These are phyloP conservation scores for Tausonia pullulans DNA, from an alignment of 1,284 basidiomycete genomes.

Conservation along the genomic window DNA sequence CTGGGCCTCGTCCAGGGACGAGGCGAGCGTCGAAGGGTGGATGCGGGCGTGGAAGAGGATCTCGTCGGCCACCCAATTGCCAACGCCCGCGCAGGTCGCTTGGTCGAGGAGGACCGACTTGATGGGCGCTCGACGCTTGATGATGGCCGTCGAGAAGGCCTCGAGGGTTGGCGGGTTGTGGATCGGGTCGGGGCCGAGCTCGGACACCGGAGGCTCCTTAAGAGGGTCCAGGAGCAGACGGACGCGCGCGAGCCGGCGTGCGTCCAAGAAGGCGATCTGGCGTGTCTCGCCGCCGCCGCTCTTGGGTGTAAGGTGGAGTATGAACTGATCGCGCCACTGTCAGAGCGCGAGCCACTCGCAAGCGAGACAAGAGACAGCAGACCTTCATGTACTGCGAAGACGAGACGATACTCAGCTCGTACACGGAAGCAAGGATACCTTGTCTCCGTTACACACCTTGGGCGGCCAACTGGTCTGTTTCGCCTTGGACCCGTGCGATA, in stretches of 20 bases:
- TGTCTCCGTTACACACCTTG: background rate
- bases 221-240: slow-evolving; percentile 51
- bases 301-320: slow-evolving; percentile 42
- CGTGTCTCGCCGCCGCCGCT: slow-evolving; percentile 23
- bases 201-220: slow-evolving; percentile 46
- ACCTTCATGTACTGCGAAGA: too few species aligned
- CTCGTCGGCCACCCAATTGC: slow-evolving; percentile 80
- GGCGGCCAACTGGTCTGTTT: background rate
- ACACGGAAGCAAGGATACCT: background rate
- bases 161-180: slow-evolving; percentile 55
- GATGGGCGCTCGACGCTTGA: slow-evolving; percentile 55
- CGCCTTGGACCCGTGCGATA: background rate
- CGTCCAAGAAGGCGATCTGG: slow-evolving; percentile 54
- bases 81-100: slow-evolving; percentile 66
- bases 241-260: slow-evolving; percentile 60
- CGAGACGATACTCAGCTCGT: too few species aligned
- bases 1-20: slow-evolving; percentile 45
- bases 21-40: slow-evolving; percentile 62
- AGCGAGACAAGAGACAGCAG: background rate
- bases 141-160: slow-evolving; percentile 45
- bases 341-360: background rate
- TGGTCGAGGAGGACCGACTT: slow-evolving; percentile 73
- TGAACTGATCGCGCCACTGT: slow-evolving; percentile 41
- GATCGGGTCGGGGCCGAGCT: slow-evolving; percentile 66
- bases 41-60: slow-evolving; percentile 65